Evolutionary conservation across 75 land plant species (phyloP), one percentile per base, ranked within the genome.

Genomic region (Larix kaempferi): DNA sequence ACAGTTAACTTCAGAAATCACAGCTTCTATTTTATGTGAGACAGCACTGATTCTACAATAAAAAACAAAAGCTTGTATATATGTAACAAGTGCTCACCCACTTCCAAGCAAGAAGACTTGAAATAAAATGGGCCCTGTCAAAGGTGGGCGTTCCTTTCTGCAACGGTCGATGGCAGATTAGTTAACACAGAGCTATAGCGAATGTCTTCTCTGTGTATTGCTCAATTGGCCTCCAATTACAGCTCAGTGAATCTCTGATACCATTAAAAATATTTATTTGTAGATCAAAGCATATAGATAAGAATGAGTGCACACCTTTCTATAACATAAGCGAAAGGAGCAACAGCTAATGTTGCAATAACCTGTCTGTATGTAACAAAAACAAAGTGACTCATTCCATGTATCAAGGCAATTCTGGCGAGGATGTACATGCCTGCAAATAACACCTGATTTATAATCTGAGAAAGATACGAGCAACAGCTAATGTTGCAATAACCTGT

Each of bases 281-380:
- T 27, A 13, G 1, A 62, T 27, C 13, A 14, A 62, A 11, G 12
- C 13, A 26, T 23, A 62, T 1, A 62, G 0, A 10, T 2, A 26
- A 62, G 25, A 7, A 7, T 22, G 10, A 2, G 13, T 62, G 27
- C 65, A 62, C 3, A 72, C 74, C 74, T 33, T 73, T 73, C 74
- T 25, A 73, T 12, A 73, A 73, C 1, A 8, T 22, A 73, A 21
- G 74, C 74, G 44, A 73, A 52, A 10, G 74, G 74, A 73, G 56
- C 49, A 37, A 73, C n/a, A 17, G 26, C 74, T 23, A 73, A 73
- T 22, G 74, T 73, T 16, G 74, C 74, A 73, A 73, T 52, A 73
- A 44, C 74, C 52, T 44, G 55, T 8, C 74, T 73, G 44, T 72
- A 73, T 52, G 74, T 22, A 16, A 73, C 74, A 7, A 73, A 41